Conservation (phyloP, 1,284 basidiomycete genomes). For the Cystobasidium sp. region DNA sequence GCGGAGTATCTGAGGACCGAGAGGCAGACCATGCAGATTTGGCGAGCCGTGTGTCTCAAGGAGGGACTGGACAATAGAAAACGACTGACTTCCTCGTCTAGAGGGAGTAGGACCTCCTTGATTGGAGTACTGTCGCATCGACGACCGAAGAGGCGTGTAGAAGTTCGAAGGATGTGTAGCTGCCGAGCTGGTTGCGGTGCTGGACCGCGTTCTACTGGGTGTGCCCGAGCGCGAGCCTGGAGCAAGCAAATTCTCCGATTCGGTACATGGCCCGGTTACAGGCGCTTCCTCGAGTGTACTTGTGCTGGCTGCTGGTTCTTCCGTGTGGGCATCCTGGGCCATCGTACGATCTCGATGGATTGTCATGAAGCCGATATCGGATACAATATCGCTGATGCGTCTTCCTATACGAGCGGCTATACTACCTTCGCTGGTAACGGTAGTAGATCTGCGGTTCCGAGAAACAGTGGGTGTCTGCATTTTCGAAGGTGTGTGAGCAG, state of each 20-base stretch:
- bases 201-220: constrained; percentile 23
- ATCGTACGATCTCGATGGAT: constrained; percentile 9
- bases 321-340: not conserved
- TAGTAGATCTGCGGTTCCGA: constrained; percentile 13
- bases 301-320: not conserved
- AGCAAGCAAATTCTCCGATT: not conserved
- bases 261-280: not conserved
- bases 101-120: constrained; percentile 2
- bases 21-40: constrained; percentile 19
- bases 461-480: not conserved
- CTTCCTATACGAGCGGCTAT: constrained; percentile 43
- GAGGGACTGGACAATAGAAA: constrained; percentile 27
- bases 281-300: not conserved
- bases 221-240: not conserved
- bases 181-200: constrained; percentile 20
- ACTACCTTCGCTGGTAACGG: constrained; percentile 26
- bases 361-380: constrained; percentile 46
- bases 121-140: constrained; percentile 15
- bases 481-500: not conserved
- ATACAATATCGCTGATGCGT: constrained; percentile 47
- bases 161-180: constrained; percentile 31
- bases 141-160: constrained; percentile 21
- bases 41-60: constrained; percentile 25
- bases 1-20: constrained; percentile 14
- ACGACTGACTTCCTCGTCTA: constrained; percentile 19